phyloP scores from a whole-genome alignment of 164 flowering plant genomes.

The Liriodendron chinense region DNA sequence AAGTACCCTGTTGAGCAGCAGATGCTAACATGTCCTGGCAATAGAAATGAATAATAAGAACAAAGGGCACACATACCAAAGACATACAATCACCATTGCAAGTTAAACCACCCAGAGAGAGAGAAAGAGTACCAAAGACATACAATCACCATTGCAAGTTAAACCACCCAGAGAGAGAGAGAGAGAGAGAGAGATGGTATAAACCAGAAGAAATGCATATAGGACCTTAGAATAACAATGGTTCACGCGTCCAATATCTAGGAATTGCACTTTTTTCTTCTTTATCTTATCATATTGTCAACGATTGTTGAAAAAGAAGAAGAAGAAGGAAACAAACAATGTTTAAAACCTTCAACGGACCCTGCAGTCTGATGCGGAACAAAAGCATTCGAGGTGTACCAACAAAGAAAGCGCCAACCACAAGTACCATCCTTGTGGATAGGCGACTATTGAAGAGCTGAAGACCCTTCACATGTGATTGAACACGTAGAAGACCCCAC shows the following conservation, averaged over 20 bases:
- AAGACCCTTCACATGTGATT: too few species aligned
- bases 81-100: neutral
- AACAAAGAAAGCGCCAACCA: too few species aligned
- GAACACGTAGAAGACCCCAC: too few species aligned
- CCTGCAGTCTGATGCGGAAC: too few species aligned
- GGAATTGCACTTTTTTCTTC: neutral
- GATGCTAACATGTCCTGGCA: slow-evolving; percentile 36
- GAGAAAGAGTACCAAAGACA: neutral
- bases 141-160: neutral
- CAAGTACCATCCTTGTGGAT: too few species aligned
- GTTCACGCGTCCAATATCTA: neutral
- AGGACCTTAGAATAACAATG: neutral
- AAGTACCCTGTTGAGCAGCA: slow-evolving; percentile 36
- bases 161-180: neutral
- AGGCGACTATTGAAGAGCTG: too few species aligned
- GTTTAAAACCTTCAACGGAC: too few species aligned
- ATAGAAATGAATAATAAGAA: neutral
- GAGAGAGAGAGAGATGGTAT: neutral
- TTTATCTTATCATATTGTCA: too few species aligned
- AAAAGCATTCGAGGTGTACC: too few species aligned
- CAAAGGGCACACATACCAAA: neutral
- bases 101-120: neutral
- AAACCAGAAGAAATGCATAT: neutral
- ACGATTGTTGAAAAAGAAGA: too few species aligned
- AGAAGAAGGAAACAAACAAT: too few species aligned